Conservation (phyloP, 2,329 filamentous ascomycete genomes). For the Pseudocercospora ulei region DNA sequence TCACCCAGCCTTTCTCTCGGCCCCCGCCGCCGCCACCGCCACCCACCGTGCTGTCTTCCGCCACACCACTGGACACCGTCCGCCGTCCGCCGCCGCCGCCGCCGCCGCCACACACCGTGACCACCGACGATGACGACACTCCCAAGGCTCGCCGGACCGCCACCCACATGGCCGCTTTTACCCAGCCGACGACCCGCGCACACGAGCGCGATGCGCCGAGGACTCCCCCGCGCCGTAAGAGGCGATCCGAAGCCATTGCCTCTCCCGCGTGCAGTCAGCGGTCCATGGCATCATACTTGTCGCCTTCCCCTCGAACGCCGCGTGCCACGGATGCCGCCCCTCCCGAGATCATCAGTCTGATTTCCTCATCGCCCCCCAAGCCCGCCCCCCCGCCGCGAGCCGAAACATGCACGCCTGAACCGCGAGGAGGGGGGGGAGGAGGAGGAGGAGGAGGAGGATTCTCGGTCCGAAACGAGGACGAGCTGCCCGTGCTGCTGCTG, state of each 20-base stretch:
- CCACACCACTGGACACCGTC: too few species aligned
- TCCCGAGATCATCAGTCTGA: conserved; percentile 26
- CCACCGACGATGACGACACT: conserved; percentile 17
- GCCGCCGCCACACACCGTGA: neutral
- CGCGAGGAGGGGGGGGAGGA: conserved; percentile 8
- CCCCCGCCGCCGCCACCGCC: too few species aligned
- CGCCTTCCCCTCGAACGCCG: conserved; percentile 26
- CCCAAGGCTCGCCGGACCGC: conserved; percentile 9
- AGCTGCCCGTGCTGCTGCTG: conserved; percentile 21
- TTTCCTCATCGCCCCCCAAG: conserved; percentile 29
- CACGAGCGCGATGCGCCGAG: conserved; percentile 11
- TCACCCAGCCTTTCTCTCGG: too few species aligned
- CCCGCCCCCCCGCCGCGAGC: conserved; percentile 11
- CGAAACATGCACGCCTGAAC: conserved; percentile 18
- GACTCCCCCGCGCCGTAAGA: conserved; percentile 28
- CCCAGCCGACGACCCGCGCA: neutral
- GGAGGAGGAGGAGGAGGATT: neutral
- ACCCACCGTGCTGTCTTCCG: too few species aligned
- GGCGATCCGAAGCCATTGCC: conserved; percentile 24
- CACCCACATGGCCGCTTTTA: conserved; percentile 5
- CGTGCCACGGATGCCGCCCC: neutral
- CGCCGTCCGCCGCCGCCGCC: neutral
- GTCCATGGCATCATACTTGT: conserved; percentile 26
- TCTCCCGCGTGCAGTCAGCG: conserved; percentile 25
- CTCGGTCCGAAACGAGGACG: neutral